phyloP scores from a whole-genome alignment of 139 green algal species.

The Ettlia oleoabundans region DNA sequence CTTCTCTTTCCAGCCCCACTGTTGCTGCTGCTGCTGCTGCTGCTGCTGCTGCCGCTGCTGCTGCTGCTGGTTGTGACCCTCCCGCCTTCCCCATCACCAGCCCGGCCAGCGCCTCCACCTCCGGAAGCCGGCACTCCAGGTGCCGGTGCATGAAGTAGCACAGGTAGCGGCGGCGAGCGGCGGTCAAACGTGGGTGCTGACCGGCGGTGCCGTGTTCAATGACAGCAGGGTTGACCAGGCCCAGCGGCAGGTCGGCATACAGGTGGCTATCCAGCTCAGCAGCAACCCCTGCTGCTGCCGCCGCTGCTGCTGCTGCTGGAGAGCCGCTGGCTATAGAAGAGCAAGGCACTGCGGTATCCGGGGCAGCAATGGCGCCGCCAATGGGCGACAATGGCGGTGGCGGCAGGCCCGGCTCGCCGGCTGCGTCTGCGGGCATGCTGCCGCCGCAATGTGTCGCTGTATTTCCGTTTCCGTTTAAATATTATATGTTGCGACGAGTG shows the following conservation, averaged over 20 bases:
- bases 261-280: background rate
- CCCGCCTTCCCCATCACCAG: slow-evolving; percentile 2
- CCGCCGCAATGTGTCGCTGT: background rate
- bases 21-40: background rate
- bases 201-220: background rate
- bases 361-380: too few species aligned
- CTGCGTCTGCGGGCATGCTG: background rate
- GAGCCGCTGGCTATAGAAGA: background rate
- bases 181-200: background rate
- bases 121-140: slow-evolving; percentile 73
- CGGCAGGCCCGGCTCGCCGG: background rate
- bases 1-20: background rate
- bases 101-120: slow-evolving; percentile 67
- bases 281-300: background rate
- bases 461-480: too few species aligned
- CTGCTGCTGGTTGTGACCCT: background rate
- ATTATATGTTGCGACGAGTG: too few species aligned
- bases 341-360: too few species aligned
- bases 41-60: background rate
- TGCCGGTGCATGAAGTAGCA: slow-evolving; percentile 73
- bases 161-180: slow-evolving; percentile 38
- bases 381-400: too few species aligned
- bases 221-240: background rate
- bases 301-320: background rate
- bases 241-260: background rate